These are phyloP conservation scores for Candida schatavii DNA, from an alignment of 805 yeast species.

Conservation along the genomic window DNA sequence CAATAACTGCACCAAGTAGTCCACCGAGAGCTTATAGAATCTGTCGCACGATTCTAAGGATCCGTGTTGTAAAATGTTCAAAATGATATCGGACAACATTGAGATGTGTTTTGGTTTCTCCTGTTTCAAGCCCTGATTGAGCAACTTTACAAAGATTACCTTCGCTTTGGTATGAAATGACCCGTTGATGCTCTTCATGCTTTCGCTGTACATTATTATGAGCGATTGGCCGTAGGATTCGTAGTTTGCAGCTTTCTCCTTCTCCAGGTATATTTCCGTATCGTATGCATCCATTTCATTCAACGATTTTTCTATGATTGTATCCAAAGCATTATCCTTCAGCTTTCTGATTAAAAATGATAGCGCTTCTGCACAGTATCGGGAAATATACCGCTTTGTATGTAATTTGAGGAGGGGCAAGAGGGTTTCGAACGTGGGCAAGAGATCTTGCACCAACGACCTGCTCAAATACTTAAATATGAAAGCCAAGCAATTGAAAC, in stretches of 20 bases:
- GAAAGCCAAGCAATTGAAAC: constrained; percentile 82
- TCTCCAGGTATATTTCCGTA: no score
- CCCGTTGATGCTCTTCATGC: constrained; percentile 69
- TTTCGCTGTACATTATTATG: constrained; percentile 62
- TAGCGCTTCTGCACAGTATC: constrained; percentile 88
- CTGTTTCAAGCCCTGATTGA: constrained; percentile 30
- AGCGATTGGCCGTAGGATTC: constrained; percentile 56
- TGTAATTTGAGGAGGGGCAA: constrained; percentile 59
- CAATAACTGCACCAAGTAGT: constrained; percentile 5
- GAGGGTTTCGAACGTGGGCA: constrained; percentile 65
- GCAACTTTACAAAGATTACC: constrained; percentile 43
- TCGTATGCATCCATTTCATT: constrained; percentile 27
- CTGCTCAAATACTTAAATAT: constrained; percentile 83
- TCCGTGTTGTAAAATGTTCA: constrained; percentile 54
- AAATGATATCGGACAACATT: constrained; percentile 56
- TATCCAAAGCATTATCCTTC: constrained; percentile 42
- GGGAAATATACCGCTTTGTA: constrained; percentile 60
- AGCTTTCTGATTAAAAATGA: constrained; percentile 79
- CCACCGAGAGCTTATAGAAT: constrained; percentile 36
- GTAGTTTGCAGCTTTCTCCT: constrained; percentile 28
- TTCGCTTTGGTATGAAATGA: constrained; percentile 72
- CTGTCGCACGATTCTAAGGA: constrained; percentile 44
- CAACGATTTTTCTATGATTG: constrained; percentile 45
- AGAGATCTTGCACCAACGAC: constrained; percentile 56
- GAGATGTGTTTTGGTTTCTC: constrained; percentile 25